Base-by-base conservation (phyloP, 306 rosid species). In the Prunus davidiana region DNA sequence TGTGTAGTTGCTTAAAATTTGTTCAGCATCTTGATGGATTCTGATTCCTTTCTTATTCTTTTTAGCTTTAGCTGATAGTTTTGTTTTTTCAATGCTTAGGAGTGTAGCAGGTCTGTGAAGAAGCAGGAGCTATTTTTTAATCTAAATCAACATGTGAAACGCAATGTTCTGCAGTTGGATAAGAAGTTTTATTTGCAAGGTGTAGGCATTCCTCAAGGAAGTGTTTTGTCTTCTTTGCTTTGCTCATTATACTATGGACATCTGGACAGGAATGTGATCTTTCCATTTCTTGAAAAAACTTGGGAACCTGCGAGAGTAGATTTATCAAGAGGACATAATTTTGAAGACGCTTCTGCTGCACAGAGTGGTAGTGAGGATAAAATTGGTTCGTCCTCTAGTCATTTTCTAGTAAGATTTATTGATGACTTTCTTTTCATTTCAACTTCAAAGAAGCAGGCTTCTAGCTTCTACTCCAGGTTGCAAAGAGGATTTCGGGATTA, bases 171-270 rank as follows among this genome's bases (percentile, higher is more conserved):
- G 82, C 91, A 64, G 66, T 88, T 94, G 41, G 87, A 88, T 82
- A 86, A 88, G 63, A 92, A 82, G 57, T 89, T 92, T 74, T 94
- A 85, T 86, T 66, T 90, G 86, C 97, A 89, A 90, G 83, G 80
- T 67, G 84, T 89, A 47, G 96, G 98, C 63, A 92, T 95, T 87
- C 84, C 96, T 72, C 98, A 92, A 84, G 97, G 98, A 89, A 96
- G 98, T 64, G 67, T 95, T 85, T 76, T 89, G 71, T 94, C 98
- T 3, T 65, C 97, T 72, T 79, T 94, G 82, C 98, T 94, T 73
- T 94, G 97, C 86, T 90, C 93, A 64, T 84, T 90, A 7, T 86
- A 90, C 84, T 86, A 83, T 38, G 96, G 96, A 56, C 92, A 92
- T 80, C 80, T 94, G 83, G 97, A 94, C 67, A 86, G 79, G 70